Conservation (phyloP, 805 yeast genomes). For the Cyberlindnera veronae region DNA sequence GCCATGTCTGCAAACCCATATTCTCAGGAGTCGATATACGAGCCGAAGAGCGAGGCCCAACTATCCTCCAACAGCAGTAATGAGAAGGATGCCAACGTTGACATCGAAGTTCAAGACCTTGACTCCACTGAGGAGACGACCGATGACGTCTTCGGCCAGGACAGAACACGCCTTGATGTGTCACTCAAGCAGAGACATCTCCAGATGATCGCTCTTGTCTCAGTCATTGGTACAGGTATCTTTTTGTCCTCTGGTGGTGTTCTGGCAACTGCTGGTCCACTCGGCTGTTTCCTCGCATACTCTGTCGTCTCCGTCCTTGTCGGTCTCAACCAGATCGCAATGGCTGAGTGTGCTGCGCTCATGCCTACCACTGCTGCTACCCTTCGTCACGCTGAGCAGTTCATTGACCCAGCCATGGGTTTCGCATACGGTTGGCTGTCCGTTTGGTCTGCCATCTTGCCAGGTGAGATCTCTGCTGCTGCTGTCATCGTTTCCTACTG, state of each 20-base stretch:
- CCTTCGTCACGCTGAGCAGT: conserved; percentile 35
- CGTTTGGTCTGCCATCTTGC: conserved; percentile 39
- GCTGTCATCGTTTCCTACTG: no score
- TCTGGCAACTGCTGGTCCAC: no score
- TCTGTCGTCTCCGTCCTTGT: conserved; percentile 37
- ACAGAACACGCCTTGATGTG: conserved; percentile 25
- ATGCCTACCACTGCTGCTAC: conserved; percentile 38
- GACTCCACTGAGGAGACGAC: conserved; percentile 9
- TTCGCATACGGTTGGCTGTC: conserved; percentile 45
- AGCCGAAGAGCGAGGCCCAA: no score
- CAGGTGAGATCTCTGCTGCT: conserved; percentile 44
- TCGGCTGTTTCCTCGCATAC: no score
- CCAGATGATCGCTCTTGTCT: no score
- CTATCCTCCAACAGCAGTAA: no score
- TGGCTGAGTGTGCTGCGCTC: conserved; percentile 37
- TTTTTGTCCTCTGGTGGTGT: no score
- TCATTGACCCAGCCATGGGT: conserved; percentile 43
- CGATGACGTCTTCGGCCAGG: conserved; percentile 17
- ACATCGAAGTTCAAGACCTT: conserved; percentile 18
- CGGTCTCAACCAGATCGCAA: conserved; percentile 38
- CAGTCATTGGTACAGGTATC: no score
- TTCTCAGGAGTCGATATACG: no score
- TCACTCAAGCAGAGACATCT: no score
- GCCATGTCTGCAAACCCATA: no score
- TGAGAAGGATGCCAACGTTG: conserved; percentile 11